These are phyloP conservation scores for Trichophaea hybrida DNA, from an alignment of 2,329 filamentous ascomycete genomes.

Conservation along the genomic window DNA sequence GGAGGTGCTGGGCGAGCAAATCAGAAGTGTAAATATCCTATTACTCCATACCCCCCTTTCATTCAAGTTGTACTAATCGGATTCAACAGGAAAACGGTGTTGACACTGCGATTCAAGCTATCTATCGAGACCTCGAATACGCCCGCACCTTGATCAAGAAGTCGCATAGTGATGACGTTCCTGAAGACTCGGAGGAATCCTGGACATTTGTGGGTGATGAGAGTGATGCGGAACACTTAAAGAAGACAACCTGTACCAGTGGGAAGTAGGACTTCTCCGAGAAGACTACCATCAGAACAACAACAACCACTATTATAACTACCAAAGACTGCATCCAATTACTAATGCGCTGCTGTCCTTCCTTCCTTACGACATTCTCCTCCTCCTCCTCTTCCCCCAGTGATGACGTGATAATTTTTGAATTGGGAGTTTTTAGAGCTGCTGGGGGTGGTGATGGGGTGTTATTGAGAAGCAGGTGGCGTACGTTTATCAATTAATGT, in stretches of 20 bases:
- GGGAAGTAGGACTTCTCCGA: neutral
- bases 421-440: too few species aligned
- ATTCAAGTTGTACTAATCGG: conserved; percentile 27
- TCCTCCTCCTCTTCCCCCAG: too few species aligned
- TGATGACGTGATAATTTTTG: too few species aligned
- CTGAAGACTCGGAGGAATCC: conserved; percentile 59
- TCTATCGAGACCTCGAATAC: conserved; percentile 92
- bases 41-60: neutral
- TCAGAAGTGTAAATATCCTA: conserved; percentile 57
- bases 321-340: too few species aligned
- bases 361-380: too few species aligned
- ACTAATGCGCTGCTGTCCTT: too few species aligned
- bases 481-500: too few species aligned
- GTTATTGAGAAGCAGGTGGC: too few species aligned
- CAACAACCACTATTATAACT: neutral
- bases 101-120: conserved; percentile 73
- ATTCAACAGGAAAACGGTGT: conserved; percentile 65
- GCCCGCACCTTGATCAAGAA: conserved; percentile 69
- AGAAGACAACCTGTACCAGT: neutral
- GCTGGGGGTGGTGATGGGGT: too few species aligned
- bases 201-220: conserved; percentile 78
- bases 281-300: neutral
- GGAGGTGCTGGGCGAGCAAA: conserved; percentile 64
- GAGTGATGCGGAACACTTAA: neutral
- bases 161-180: conserved; percentile 28